phyloP scores from a whole-genome alignment of 139 green algal genomes.

The Closterium sp. region DNA sequence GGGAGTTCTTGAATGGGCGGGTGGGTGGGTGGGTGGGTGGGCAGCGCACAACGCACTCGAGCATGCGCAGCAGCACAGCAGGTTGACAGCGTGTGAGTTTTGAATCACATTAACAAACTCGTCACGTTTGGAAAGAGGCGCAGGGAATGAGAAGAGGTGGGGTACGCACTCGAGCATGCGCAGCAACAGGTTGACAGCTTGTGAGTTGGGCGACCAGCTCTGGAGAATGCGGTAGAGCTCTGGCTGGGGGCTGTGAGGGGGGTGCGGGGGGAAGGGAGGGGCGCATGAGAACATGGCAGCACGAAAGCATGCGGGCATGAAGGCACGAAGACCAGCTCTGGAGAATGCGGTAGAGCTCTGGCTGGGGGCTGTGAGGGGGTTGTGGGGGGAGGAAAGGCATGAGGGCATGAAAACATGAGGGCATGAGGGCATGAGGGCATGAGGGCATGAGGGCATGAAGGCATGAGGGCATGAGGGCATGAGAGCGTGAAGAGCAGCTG shows the following conservation, averaged over 20 bases:
- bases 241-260: neutral
- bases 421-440: neutral
- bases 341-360: constrained; percentile 5
- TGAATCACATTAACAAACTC: too few species aligned
- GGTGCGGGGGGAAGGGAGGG: neutral
- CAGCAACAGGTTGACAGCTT: neutral
- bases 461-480: neutral
- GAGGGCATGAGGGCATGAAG: too few species aligned
- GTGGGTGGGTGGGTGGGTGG: too few species aligned
- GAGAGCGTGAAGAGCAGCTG: neutral
- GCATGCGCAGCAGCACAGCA: too few species aligned
- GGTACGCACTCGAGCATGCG: constrained; percentile 9
- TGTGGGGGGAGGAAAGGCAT: too few species aligned
- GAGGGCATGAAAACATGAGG: too few species aligned
- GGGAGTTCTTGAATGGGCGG: too few species aligned
- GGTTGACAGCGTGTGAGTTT: too few species aligned
- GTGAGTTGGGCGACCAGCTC: neutral
- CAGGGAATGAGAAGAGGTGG: too few species aligned
- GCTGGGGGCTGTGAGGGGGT: neutral
- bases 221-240: constrained; percentile 15
- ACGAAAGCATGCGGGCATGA: neutral
- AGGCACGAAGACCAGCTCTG: neutral
- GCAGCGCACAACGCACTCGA: too few species aligned
- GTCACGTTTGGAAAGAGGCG: too few species aligned
- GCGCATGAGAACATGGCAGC: too few species aligned